phyloP scores from a whole-genome alignment of 164 flowering plant genomes.

The Chloranthus sessilifolius region DNA sequence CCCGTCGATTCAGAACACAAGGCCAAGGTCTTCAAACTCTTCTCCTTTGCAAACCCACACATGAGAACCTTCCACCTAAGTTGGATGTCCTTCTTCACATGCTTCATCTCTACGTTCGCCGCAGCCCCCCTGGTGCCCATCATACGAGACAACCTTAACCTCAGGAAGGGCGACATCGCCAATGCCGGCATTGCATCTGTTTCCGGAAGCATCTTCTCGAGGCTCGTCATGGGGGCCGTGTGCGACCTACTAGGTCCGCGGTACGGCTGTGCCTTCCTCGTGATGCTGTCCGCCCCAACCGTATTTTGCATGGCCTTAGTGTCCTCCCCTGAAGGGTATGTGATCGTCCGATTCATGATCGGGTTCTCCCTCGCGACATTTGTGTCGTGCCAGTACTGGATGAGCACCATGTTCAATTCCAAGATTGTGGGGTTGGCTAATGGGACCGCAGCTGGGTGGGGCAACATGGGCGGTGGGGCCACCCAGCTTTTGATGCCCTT shows the following conservation, averaged over 20 bases:
- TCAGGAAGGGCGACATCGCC: constrained; percentile 52
- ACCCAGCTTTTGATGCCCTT: constrained; percentile 74
- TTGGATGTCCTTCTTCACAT: constrained; percentile 75
- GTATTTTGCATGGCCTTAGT: constrained; percentile 59
- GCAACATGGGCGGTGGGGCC: constrained; percentile 78
- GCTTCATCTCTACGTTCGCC: constrained; percentile 73
- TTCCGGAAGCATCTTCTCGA: constrained; percentile 63
- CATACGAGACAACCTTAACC: constrained; percentile 66
- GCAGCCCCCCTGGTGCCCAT: constrained; percentile 79
- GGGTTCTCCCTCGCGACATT: constrained; percentile 80
- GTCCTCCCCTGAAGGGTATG: constrained; percentile 31
- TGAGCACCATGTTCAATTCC: constrained; percentile 65
- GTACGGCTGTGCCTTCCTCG: constrained; percentile 52
- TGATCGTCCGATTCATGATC: constrained; percentile 44
- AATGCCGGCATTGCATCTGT: constrained; percentile 76
- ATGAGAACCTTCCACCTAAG: constrained; percentile 77
- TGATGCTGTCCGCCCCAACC: constrained; percentile 54
- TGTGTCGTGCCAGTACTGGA: constrained; percentile 79
- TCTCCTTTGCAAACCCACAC: constrained; percentile 60
- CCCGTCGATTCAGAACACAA: constrained; percentile 77
- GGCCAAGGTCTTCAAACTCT: constrained; percentile 49
- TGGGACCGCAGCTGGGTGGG: constrained; percentile 77
- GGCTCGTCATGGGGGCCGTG: constrained; percentile 69
- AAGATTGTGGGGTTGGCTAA: constrained; percentile 64
- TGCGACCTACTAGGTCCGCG: constrained; percentile 73